Evolutionary conservation across 164 flowering plant species (phyloP).

Genomic region (Tetracentron sinense): DNA sequence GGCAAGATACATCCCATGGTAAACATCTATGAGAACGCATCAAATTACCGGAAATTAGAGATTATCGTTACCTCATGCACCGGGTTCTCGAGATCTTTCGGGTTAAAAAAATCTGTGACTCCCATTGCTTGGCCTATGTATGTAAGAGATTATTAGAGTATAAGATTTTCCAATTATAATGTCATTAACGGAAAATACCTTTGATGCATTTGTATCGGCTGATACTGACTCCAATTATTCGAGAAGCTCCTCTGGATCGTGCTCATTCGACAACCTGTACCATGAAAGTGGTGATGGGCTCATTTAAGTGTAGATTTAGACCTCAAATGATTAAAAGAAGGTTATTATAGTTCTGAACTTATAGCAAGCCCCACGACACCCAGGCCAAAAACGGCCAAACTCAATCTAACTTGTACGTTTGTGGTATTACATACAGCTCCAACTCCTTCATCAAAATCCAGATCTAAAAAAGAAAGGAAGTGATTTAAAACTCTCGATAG

Average conservation of each 20-base stretch:
- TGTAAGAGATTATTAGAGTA: too few species aligned
- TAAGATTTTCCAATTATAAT: neutral
- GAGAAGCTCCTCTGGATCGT: slow-evolving; percentile 57
- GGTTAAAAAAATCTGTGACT: slow-evolving; percentile 62
- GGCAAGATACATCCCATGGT: too few species aligned
- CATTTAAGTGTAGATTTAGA: neutral
- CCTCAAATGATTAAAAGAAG: too few species aligned
- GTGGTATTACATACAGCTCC: slow-evolving; percentile 86
- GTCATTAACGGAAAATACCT: slow-evolving; percentile 27
- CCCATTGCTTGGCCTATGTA: slow-evolving; percentile 57
- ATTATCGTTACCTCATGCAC: slow-evolving; percentile 55
- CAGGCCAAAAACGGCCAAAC: slow-evolving; percentile 62
- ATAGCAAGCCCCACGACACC: slow-evolving; percentile 83
- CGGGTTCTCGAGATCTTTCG: slow-evolving; percentile 38
- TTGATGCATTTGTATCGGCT: slow-evolving; percentile 45
- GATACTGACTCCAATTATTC: slow-evolving; percentile 65
- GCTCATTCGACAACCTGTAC: slow-evolving; percentile 71
- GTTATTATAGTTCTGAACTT: slow-evolving; percentile 7
- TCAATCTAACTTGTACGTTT: slow-evolving; percentile 51
- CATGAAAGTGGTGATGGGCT: neutral
- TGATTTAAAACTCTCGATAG: too few species aligned
- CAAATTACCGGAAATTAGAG: too few species aligned
- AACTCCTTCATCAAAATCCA: slow-evolving; percentile 29
- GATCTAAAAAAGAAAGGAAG: too few species aligned
- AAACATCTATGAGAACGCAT: too few species aligned